Conservation (phyloP, 805 yeast genomes). For the Kuraishia hungarica region DNA sequence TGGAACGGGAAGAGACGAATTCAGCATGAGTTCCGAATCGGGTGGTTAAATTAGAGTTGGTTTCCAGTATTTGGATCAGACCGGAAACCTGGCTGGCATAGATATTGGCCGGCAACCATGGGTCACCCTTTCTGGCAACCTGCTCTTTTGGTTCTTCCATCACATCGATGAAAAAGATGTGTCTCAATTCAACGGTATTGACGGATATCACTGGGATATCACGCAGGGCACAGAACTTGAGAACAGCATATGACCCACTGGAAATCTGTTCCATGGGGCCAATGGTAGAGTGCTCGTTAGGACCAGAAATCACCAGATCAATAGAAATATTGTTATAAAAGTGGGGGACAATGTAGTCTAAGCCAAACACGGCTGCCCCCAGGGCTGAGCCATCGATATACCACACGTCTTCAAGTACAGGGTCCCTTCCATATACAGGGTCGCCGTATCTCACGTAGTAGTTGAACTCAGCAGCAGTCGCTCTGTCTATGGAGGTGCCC, state of each 20-base stretch:
- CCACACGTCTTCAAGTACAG: constrained; percentile 25
- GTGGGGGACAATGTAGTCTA: constrained; percentile 32
- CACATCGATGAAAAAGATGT: not conserved
- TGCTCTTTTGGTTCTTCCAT: not conserved
- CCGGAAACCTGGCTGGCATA: not conserved
- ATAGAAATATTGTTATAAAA: constrained; percentile 26
- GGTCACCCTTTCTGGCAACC: not conserved
- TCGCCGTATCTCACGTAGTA: constrained; percentile 1
- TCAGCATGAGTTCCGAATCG: constrained; percentile 9
- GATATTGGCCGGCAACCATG: not conserved
- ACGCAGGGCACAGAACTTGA: constrained; percentile 13
- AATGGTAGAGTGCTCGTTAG: constrained; percentile 34
- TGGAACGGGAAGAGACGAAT: constrained; percentile 11
- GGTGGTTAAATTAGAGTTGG: not conserved
- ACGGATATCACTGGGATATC: constrained; percentile 16
- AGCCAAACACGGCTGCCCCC: constrained; percentile 31
- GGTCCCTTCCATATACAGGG: constrained; percentile 6
- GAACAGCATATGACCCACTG: constrained; percentile 9
- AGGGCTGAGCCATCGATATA: constrained; percentile 40
- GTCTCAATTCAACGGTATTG: constrained; percentile 2
- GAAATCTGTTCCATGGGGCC: constrained; percentile 23
- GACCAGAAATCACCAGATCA: constrained; percentile 38
- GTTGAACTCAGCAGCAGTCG: constrained; percentile 2
- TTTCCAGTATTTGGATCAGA: not conserved
- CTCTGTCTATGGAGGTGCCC: constrained; percentile 2